Conservation (phyloP, 2,329 filamentous ascomycete species). For the Iodosphaeria phyllophila region DNA sequence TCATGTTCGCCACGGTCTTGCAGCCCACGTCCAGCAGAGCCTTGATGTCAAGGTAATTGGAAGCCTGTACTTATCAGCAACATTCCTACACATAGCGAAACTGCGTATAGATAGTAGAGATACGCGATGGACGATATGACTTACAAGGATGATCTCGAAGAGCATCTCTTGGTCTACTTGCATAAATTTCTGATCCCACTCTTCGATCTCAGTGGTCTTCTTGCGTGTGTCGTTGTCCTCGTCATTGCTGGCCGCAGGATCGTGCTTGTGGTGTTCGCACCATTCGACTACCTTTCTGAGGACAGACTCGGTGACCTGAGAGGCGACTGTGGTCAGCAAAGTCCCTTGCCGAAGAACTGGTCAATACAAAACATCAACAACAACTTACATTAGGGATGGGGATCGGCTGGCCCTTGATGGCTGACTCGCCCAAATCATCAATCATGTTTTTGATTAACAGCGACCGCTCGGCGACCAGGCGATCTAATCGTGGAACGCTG, state of each 20-base stretch:
- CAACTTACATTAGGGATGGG: conserved; percentile 66
- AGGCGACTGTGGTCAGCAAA: conserved; percentile 1
- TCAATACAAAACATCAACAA: neutral
- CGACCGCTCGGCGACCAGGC: conserved; percentile 73
- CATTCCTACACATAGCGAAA: too few species aligned
- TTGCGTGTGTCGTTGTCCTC: conserved; percentile 89
- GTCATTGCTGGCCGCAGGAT: conserved; percentile 64
- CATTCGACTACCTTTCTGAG: conserved; percentile 94
- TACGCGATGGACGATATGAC: too few species aligned
- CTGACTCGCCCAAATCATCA: conserved; percentile 64
- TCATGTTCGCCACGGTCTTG: conserved; percentile 99
- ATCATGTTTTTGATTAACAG: conserved; percentile 97
- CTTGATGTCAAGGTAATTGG: conserved; percentile 99
- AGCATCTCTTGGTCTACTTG: conserved; percentile 99
- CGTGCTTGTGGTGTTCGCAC: conserved; percentile 88
- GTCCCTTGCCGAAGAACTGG: neutral
- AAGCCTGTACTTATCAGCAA: conserved; percentile 43
- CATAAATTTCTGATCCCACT: conserved; percentile 99
- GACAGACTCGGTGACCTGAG: conserved; percentile 75
- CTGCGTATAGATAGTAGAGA: too few species aligned
- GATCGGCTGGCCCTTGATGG: conserved; percentile 49
- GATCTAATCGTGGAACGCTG: too few species aligned
- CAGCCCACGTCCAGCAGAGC: conserved; percentile 92
- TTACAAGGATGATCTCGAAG: conserved; percentile 92
- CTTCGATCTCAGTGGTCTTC: conserved; percentile 97